Evolutionary conservation across 805 yeast species (phyloP), one percentile per base, ranked within the genome.

Genomic region (Pichia membranifaciens): DNA sequence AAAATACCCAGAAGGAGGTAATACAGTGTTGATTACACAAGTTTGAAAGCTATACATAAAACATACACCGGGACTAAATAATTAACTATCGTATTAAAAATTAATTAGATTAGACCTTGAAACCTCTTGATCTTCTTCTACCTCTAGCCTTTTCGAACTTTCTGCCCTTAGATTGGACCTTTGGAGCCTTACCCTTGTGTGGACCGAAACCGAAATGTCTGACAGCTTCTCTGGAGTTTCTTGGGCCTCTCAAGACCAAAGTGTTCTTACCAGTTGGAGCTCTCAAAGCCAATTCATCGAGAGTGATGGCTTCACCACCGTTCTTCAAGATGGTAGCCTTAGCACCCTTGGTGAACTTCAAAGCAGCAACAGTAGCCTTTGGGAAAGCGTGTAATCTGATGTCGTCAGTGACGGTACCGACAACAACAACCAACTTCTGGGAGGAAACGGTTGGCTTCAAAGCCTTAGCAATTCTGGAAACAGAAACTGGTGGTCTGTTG

Each of bases 91-190:
- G 31, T 23, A 28, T 10, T 41, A n/a, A 38, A 41, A 42, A 40
- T 43, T 49, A 55, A 51, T 48, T 50, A 54, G 56, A 62, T 88
- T 91, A 93, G 79, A 93, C 99, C 87, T 93, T 93, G 99, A 93
- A 93, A 81, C 96, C 99, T 84, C 95, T 89, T 64, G 98, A 90
- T 75, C 81, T 84, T 81, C 99, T 84, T 78, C 85, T 95, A 84
- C 99, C 99, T 87, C 99, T 93, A 69, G 97, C 99, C 79, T 93
- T 89, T 84, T 93, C 99, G 84, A 93, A 93, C 81, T 93, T 93
- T 85, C 98, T 93, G 75, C 99, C 99, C 75, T 80, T 89, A 58
- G 98, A 91, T 70, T 76, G 68, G 75, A 93, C 84, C 81, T 95
- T 89, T 78, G 99, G 99, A 70, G 98, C 98, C 88, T 93, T 93